Evolutionary conservation across 2,329 filamentous ascomycete species (phyloP), one percentile per base, ranked within the genome.

Genomic region (Penicillium sp.): DNA sequence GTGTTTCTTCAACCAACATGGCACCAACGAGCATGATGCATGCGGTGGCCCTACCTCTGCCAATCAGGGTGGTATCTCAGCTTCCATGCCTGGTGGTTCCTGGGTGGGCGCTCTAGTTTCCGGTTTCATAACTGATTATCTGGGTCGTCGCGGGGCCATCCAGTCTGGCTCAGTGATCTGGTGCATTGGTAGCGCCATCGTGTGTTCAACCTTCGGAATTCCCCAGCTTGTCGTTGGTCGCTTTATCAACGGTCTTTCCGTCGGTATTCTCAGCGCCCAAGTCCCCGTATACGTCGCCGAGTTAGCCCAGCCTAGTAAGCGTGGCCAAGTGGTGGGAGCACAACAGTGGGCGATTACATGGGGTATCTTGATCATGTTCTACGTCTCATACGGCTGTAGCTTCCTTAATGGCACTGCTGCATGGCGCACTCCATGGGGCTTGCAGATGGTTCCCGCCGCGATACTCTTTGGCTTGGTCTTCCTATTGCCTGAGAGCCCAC

Each of bases 291-390:
- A 89, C 69, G 83, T 88, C 60, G 81, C 85, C 50, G 88, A 90
- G 69, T 78, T 89, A 18, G 86, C 82, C 26, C 80, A 79, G 31
- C 80, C 80, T 2, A 76, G 74, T 50, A 81, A 79, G 66, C 78
- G 82, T 64, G 82, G 82, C 16, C 81, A 85, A 42, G 79, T 92
- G 34, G 86, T 92, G 16, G 85, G 87, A 50, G 82, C 84, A 42
- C 88, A 91, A 70, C 88, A 91, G 70, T 88, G 87, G 78, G 86
- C 87, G 22, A 90, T 92, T 57, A 89, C 88, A 61, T 89, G 81
- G 81, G 86, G 84, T 61, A 87, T 88, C 60, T 67, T 88, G 60
- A 85, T 88, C 73, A 88, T 88, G 84, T 88, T 87, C 76, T 86
- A 72, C 68, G 82, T 89, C 70, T 81, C 82, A 22, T 76, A 74